These are phyloP conservation scores for Dipteronia sinensis DNA, from an alignment of 345 rosid species.

Conservation along the genomic window DNA sequence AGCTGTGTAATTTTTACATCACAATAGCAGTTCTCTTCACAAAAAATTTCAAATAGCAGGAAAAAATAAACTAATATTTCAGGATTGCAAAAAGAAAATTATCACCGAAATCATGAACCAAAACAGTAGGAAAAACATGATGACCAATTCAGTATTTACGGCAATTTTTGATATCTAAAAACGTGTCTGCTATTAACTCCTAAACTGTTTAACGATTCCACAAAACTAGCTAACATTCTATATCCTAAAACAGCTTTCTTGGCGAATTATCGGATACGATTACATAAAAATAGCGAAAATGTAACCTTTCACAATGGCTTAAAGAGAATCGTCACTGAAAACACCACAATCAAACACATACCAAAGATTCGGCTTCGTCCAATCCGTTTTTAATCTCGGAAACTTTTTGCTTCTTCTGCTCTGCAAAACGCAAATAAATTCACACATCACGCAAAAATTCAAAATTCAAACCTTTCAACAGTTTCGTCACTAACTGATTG, in stretches of 20 bases:
- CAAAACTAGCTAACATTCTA: background rate
- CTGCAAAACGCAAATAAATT: slow-evolving; percentile 40
- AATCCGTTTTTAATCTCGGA: slow-evolving; percentile 64
- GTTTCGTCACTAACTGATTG: background rate
- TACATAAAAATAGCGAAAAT: background rate
- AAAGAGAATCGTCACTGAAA: background rate
- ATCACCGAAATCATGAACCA: no score
- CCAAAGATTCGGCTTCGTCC: slow-evolving; percentile 83
- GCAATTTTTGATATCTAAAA: background rate
- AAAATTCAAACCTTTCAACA: no score
- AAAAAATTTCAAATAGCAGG: no score
- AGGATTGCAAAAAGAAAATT: no score
- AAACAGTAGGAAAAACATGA: no score
- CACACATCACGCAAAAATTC: background rate
- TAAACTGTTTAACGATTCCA: background rate
- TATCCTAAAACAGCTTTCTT: background rate
- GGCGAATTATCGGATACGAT: background rate
- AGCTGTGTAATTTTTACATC: background rate
- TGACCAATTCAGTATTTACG: no score
- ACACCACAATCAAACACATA: slow-evolving; percentile 23
- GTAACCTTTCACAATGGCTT: background rate
- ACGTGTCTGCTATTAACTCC: background rate
- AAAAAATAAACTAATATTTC: no score
- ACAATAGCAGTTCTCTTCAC: no score
- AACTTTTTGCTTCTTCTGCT: slow-evolving; percentile 80